Evolutionary conservation across 306 rosid species (phyloP), one percentile per base, ranked within the genome.

Genomic region (Cucurbita argyrosperma): DNA sequence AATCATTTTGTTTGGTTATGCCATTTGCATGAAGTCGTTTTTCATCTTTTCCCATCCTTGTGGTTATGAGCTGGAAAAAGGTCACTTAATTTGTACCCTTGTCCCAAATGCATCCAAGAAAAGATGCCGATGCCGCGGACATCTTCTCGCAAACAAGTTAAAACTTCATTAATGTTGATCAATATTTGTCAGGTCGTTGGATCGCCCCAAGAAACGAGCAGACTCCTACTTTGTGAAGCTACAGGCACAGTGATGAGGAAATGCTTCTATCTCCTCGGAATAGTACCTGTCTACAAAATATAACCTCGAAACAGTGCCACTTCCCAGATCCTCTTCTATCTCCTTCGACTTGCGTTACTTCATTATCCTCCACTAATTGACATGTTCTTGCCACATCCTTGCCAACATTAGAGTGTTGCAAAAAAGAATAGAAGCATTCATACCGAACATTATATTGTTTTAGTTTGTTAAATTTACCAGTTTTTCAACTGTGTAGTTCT

Each of bases 201-300:
- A 15, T 82, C 91, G 1, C 72, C 96, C 0, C 91, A 88, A 66
- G 97, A 95, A 82, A 86, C 92, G 4, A 89, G 99, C 61, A 76
- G 99, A 83, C 99, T 95, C 55, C 83, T 95, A 87, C 87, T 90
- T 40, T 94, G 97, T 69, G 99, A 94, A 84, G 99, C 97, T 73
- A 90, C 99, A 0, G 96, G 88, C 74, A 77, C 60, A 21, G 97
- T 94, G 83, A 94, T 91, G 95, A 85, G 97, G 69, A 88, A 90
- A 76, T 90, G 97, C 83, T 94, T 90, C 76, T 12, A 89, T 79
- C 92, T 94, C 53, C 95, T 91, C 2, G 99, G 99, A 57, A 91
- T 94, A 45, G 83, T 62, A 42, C 96, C 97, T 58, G 98, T 94
- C 71, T 89, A 89, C 91, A 94, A 83, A 91, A 84, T 91, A 77